Evolutionary conservation across 129 eudicot species (phyloP).

Genomic region (Flaveria robusta): DNA sequence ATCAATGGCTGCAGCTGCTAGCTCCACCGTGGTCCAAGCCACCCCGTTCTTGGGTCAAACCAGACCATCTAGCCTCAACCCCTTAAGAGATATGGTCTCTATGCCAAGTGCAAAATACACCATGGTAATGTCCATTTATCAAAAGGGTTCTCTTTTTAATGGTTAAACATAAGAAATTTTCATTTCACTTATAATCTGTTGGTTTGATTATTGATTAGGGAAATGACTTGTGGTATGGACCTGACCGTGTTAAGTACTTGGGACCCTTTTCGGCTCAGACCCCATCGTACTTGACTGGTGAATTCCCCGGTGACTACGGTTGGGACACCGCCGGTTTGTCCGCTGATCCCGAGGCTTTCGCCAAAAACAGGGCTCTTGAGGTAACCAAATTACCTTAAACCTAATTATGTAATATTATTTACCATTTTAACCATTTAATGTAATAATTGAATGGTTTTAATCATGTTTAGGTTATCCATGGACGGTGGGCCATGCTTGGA

Average conservation of each 20-base stretch:
- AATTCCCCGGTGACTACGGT: slow-evolving; percentile 73
- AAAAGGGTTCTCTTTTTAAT: neutral
- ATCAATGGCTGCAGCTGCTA: slow-evolving; percentile 61
- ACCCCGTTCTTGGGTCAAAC: slow-evolving; percentile 75
- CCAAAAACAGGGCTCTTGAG: slow-evolving; percentile 76
- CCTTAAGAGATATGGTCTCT: slow-evolving; percentile 58
- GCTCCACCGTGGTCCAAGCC: slow-evolving; percentile 61
- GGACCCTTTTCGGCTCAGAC: slow-evolving; percentile 76
- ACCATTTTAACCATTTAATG: too few species aligned
- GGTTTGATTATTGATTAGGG: too few species aligned
- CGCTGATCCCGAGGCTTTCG: slow-evolving; percentile 68
- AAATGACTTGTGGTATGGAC: slow-evolving; percentile 38
- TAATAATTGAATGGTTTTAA: too few species aligned
- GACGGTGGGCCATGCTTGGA: slow-evolving; percentile 47
- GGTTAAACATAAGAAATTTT: neutral
- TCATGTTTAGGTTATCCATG: slow-evolving; percentile 39
- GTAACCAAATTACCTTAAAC: slow-evolving; percentile 8
- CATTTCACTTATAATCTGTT: too few species aligned
- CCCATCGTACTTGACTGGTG: slow-evolving; percentile 72
- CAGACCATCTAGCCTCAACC: slow-evolving; percentile 48
- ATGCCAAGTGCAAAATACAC: slow-evolving; percentile 61
- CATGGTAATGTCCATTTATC: slow-evolving; percentile 41
- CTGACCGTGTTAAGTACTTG: slow-evolving; percentile 43
- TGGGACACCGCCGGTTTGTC: slow-evolving; percentile 78
- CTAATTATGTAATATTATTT: too few species aligned